phyloP scores from a whole-genome alignment of 2,329 filamentous ascomycete genomes.

The Colletotrichum chlorophyti region DNA sequence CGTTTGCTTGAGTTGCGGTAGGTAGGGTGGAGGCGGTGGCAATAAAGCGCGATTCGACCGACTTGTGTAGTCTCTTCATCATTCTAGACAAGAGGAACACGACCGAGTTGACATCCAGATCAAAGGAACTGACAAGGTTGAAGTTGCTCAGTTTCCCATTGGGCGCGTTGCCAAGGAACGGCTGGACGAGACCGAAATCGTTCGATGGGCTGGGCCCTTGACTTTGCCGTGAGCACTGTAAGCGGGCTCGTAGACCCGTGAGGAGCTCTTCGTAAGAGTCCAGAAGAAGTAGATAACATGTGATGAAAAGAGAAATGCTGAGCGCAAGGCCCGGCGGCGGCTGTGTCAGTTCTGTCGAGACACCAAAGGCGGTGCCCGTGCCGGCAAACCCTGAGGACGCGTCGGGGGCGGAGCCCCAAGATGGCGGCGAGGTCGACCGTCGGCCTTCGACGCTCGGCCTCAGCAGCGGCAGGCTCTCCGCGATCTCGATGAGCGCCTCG shows the following conservation, averaged over 20 bases:
- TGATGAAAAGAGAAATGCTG: conserved; percentile 16
- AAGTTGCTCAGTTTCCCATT: conserved; percentile 2
- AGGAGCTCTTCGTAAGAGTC: conserved; percentile 20
- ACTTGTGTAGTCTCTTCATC: conserved; percentile 24
- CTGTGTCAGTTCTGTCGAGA: too few relatives aligned
- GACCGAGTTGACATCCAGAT: conserved; percentile 21
- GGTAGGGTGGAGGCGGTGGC: background rate
- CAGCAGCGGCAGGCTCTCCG: conserved; percentile 5
- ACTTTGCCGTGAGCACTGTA: conserved; percentile 20
- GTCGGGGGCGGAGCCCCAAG: conserved; percentile 8
- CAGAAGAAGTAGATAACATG: conserved; percentile 18
- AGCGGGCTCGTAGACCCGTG: background rate
- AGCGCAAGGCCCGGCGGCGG: conserved; percentile 8
- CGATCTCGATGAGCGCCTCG: conserved; percentile 19
- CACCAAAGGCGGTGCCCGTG: too few relatives aligned
- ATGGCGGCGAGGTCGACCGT: conserved; percentile 7
- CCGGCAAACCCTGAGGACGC: too few relatives aligned
- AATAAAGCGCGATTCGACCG: conserved; percentile 9
- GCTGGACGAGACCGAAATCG: conserved; percentile 9
- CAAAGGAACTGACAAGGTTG: conserved; percentile 12
- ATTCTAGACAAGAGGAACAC: conserved; percentile 16
- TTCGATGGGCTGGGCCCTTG: conserved; percentile 12
- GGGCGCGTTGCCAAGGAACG: conserved; percentile 1
- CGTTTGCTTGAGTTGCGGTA: background rate
- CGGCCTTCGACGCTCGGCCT: conserved; percentile 7